Conservation (phyloP, 2,329 filamentous ascomycete species). For the Penicillium fuscoglaucum region DNA sequence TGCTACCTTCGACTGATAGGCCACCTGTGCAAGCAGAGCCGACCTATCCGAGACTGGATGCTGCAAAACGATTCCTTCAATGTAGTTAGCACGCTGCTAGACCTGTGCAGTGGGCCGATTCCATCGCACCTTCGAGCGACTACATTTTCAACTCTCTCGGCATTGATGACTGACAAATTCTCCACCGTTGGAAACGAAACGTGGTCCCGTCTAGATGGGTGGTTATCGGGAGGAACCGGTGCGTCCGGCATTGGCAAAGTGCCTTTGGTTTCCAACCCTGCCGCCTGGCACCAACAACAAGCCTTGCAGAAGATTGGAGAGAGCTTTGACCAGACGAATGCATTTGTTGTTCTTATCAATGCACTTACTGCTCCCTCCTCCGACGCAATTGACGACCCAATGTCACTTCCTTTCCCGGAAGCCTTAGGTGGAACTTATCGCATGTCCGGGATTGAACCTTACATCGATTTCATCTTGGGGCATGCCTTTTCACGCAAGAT, state of each 20-base stretch:
- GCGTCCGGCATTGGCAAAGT: constrained; percentile 49
- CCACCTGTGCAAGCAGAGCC: constrained; percentile 75
- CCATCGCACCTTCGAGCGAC: constrained; percentile 77
- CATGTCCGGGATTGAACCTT: constrained; percentile 83
- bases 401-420: constrained; percentile 83
- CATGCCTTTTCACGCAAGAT: constrained; percentile 70
- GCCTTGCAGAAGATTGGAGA: constrained; percentile 73
- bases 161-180: constrained; percentile 73
- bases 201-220: constrained; percentile 79
- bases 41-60: constrained; percentile 70
- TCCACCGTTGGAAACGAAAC: constrained; percentile 67
- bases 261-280: constrained; percentile 43
- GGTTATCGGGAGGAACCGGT: constrained; percentile 62
- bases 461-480: constrained; percentile 86
- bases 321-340: constrained; percentile 80
- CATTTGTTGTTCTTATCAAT: constrained; percentile 77
- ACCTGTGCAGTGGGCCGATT: constrained; percentile 74
- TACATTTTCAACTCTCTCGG: constrained; percentile 74
- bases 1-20: constrained; percentile 87
- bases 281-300: constrained; percentile 53
- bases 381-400: constrained; percentile 57
- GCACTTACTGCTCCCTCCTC: constrained; percentile 64
- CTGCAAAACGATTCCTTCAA: constrained; percentile 66
- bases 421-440: constrained; percentile 74
- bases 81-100: constrained; percentile 72